phyloP scores from a whole-genome alignment of 73 alveolate genomes.

The Paramecium sonneborni region DNA sequence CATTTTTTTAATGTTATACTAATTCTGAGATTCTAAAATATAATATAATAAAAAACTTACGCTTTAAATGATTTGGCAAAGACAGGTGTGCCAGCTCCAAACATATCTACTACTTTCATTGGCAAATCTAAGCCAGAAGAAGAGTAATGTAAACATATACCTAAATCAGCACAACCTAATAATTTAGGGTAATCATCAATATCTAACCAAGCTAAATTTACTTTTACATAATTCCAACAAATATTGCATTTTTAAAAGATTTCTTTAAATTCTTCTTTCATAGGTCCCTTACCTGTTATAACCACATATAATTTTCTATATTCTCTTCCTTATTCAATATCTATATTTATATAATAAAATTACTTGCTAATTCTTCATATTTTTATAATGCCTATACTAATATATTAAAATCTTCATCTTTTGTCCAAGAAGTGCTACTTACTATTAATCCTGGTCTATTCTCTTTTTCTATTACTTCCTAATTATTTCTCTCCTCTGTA shows the following conservation, averaged over 20 bases:
- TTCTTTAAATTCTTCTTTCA: slow-evolving; percentile 30
- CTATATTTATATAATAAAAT: background rate
- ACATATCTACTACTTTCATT: slow-evolving; percentile 99
- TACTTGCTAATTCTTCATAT: slow-evolving; percentile 23
- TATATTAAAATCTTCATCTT: slow-evolving; percentile 62
- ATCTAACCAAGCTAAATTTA: slow-evolving; percentile 76
- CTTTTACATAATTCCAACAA: slow-evolving; percentile 62
- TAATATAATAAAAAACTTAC: too few species aligned
- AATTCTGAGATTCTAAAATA: background rate
- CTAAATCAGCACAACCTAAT: slow-evolving; percentile 85
- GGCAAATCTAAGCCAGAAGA: slow-evolving; percentile 92
- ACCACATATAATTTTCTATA: slow-evolving; percentile 8
- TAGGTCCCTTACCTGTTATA: slow-evolving; percentile 43
- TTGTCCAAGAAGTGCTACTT: slow-evolving; percentile 67
- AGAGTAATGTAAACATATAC: slow-evolving; percentile 80
- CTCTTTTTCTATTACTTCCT: background rate
- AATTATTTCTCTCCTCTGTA: background rate
- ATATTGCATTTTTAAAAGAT: slow-evolving; percentile 65
- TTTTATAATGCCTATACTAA: slow-evolving; percentile 36
- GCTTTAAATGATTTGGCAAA: slow-evolving; percentile 58
- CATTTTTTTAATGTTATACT: slow-evolving; percentile 1
- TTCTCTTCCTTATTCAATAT: background rate
- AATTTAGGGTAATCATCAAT: slow-evolving; percentile 84
- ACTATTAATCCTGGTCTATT: slow-evolving; percentile 46
- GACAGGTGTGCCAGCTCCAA: slow-evolving; percentile 88